Evolutionary conservation across 176 grass and related monocot genomes (phyloP).

Genomic region (Tuctoria greenei): DNA sequence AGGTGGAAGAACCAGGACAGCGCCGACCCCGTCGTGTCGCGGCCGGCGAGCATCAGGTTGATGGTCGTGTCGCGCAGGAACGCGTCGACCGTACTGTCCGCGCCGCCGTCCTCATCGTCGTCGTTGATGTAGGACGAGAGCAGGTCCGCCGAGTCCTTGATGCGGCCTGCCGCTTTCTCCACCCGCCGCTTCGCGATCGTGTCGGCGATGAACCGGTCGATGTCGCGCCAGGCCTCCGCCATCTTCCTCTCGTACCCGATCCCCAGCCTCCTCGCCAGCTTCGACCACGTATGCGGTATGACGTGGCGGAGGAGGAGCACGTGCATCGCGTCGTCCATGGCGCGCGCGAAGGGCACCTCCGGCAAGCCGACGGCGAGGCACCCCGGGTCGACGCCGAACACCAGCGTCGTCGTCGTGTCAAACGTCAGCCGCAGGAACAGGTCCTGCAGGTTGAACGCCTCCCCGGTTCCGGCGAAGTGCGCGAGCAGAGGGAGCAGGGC

Average conservation of each 20-base stretch:
- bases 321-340: constrained; percentile 64
- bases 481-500: constrained; percentile 53
- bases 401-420: constrained; percentile 52
- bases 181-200: constrained; percentile 41
- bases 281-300: constrained; percentile 58
- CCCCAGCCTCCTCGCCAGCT: constrained; percentile 36
- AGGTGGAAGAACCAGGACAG: constrained; percentile 81
- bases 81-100: constrained; percentile 6
- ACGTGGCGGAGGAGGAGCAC: constrained; percentile 56
- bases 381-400: constrained; percentile 62
- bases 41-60: constrained; percentile 80
- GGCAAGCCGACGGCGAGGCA: constrained; percentile 45
- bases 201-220: constrained; percentile 66
- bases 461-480: neutral
- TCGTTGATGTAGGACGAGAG: constrained; percentile 64
- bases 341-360: constrained; percentile 49
- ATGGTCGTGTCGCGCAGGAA: constrained; percentile 72
- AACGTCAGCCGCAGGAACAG: constrained; percentile 69
- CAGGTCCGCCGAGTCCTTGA: constrained; percentile 40
- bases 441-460: constrained; percentile 55
- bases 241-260: constrained; percentile 50
- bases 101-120: neutral
- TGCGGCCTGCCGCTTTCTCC: constrained; percentile 24
- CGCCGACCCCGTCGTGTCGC: constrained; percentile 73
- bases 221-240: constrained; percentile 43